A percentile compares a stretch with the other conserved stretches of the same genome.
These are phyloP conservation scores for Russula sp. DNA, from an alignment of 768 basidiomycete genomes.

Conservation along the genomic window DNA sequence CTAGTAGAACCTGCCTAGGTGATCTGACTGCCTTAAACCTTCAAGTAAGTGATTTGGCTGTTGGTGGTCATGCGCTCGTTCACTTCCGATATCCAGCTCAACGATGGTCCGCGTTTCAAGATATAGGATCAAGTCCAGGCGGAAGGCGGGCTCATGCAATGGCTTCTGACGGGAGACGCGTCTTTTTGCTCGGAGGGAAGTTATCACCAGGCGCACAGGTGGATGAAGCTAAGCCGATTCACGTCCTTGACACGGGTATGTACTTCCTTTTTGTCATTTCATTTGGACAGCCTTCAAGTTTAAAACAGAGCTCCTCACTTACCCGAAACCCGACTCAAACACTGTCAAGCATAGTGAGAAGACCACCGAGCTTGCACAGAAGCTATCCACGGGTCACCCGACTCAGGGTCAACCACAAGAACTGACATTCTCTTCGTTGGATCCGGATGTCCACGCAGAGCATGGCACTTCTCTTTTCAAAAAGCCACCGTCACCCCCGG, in stretches of 20 bases:
- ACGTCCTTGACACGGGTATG: constrained; percentile 93
- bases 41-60: constrained; percentile 64
- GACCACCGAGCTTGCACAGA: constrained; percentile 39
- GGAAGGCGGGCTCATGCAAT: constrained; percentile 95
- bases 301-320: constrained; percentile 81
- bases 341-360: constrained; percentile 41
- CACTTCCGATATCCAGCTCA: constrained; percentile 56
- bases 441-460: constrained; percentile 30
- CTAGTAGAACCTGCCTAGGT: constrained; percentile 91
- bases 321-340: constrained; percentile 58
- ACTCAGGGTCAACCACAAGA: constrained; percentile 15
- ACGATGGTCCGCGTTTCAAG: constrained; percentile 99
- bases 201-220: constrained; percentile 67
- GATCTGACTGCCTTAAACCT: constrained; percentile 98
- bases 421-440: too few species aligned
- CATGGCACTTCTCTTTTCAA: constrained; percentile 29
- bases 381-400: constrained; percentile 43
- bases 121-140: constrained; percentile 94
- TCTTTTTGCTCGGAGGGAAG: constrained; percentile 94
- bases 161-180: constrained; percentile 84
- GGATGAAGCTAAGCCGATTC: constrained; percentile 77
- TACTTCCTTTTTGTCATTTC: constrained; percentile 30
- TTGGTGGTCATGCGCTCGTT: neutral
- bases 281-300: neutral
- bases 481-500: constrained; percentile 31